These are phyloP conservation scores for Echium plantagineum DNA, from an alignment of 257 asterid species.

Conservation along the genomic window DNA sequence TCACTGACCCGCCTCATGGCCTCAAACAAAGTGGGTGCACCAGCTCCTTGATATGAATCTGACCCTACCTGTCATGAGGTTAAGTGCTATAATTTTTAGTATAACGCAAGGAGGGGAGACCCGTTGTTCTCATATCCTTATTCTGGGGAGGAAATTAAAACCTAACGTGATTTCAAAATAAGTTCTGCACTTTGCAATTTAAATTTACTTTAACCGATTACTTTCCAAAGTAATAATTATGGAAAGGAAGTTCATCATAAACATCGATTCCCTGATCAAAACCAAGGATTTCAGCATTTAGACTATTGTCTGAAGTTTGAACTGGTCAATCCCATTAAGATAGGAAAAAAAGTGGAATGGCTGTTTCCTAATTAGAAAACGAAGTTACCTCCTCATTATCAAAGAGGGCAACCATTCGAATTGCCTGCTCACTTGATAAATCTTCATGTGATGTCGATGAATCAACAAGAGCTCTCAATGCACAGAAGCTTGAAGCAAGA, in stretches of 20 bases:
- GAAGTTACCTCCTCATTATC: conserved; percentile 84
- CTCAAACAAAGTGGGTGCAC: conserved; percentile 98
- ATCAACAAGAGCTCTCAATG: conserved; percentile 88
- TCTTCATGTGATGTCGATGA: conserved; percentile 61
- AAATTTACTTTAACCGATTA: neutral
- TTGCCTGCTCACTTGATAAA: conserved; percentile 57
- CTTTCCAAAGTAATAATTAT: neutral
- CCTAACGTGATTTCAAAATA: neutral
- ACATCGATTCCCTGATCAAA: neutral
- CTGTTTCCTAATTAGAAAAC: conserved; percentile 3
- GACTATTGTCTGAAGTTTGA: neutral
- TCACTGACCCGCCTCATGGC: conserved; percentile 76
- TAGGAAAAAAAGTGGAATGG: conserved; percentile 1
- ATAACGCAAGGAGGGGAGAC: neutral
- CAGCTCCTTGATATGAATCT: conserved; percentile 96
- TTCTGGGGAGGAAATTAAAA: neutral
- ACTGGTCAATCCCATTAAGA: neutral
- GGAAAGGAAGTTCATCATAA: neutral
- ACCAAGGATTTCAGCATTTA: neutral
- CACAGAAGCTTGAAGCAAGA: conserved; percentile 95
- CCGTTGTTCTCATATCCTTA: neutral
- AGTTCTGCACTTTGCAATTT: neutral
- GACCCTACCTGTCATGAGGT: conserved; percentile 72
- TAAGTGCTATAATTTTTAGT: conserved; percentile 6
- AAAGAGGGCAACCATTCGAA: conserved; percentile 91